phyloP scores from a whole-genome alignment of 805 yeast genomes.

The Danielia reshetovae region DNA sequence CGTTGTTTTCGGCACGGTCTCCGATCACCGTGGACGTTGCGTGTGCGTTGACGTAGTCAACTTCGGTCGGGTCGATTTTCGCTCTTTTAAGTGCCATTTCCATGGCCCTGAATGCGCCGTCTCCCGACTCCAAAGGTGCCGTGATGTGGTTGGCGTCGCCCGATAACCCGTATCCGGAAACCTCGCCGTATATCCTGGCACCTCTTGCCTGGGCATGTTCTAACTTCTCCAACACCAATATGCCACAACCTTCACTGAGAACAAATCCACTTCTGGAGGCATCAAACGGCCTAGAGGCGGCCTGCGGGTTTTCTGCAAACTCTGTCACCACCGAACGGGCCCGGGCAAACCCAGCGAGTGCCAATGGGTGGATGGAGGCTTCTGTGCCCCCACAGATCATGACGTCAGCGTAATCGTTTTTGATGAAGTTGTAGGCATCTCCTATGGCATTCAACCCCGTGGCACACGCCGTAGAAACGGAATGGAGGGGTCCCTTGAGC shows the following conservation, averaged over 20 bases:
- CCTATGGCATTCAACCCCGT: slow-evolving; percentile 94
- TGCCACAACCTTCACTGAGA: slow-evolving; percentile 89
- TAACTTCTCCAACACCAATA: slow-evolving; percentile 69
- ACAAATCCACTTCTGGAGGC: slow-evolving; percentile 78
- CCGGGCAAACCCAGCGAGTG: slow-evolving; percentile 87
- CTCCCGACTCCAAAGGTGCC: slow-evolving; percentile 78
- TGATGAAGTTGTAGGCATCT: slow-evolving; percentile 81
- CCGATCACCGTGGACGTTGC: slow-evolving; percentile 93
- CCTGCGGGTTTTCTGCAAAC: slow-evolving; percentile 55
- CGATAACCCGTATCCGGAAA: slow-evolving; percentile 83
- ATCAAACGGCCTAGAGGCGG: slow-evolving; percentile 89
- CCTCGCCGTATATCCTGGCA: slow-evolving; percentile 66
- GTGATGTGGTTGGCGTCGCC: slow-evolving; percentile 95
- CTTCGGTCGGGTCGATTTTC: slow-evolving; percentile 40
- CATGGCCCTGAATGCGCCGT: slow-evolving; percentile 86
- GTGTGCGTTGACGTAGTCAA: slow-evolving; percentile 90
- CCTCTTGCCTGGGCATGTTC: slow-evolving; percentile 70
- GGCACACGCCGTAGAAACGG: slow-evolving; percentile 94
- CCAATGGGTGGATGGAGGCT: slow-evolving; percentile 77
- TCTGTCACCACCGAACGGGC: slow-evolving; percentile 73
- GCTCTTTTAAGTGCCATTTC: slow-evolving; percentile 60
- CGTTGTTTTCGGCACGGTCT: slow-evolving; percentile 80
- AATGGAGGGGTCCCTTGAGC: slow-evolving; percentile 79
- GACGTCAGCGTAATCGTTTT: slow-evolving; percentile 75
- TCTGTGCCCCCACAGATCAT: slow-evolving; percentile 96